Evolutionary conservation across 2,329 filamentous ascomycete genomes (phyloP), one percentile per base, ranked within the genome.

Genomic region (Sporothrix pseudoabietina): DNA sequence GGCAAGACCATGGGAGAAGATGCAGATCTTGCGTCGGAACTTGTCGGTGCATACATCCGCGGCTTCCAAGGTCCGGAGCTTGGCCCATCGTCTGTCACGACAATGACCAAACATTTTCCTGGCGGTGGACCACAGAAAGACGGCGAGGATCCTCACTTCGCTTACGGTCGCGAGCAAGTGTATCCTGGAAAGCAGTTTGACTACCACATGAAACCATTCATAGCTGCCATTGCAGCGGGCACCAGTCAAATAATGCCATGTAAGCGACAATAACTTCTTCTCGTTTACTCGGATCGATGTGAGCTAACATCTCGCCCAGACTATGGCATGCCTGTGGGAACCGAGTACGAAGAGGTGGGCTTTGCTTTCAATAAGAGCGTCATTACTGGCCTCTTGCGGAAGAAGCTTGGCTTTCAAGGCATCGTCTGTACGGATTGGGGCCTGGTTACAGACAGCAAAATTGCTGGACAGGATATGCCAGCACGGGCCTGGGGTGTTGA

Each of bases 161-260:
- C 26, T 0, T 57, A 57, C 32, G 55, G 55, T 6, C 55, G 55
- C 26, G 55, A 57, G 55, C 55, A 57, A 26, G 55, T 32, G 3
- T 57, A 57, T 16, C 55, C 55, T 57, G 55, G 55, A 32, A 57
- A 57, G 22, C 14, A 57, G 26, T 57, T 57, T 12, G 55, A 57
- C 55, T 57, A 57, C 7, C 55, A 57, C 30, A 32, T 57, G 26
- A 12, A 16, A 9, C 55, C 55, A 6, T 57, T 57, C 55, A 14
- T 32, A 26, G 55, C 55, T 32, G 55, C 55, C 26, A 57, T 57
- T 32, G 55, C 55, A 22, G 55, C 55, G 10, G 55, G 55, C 16
- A 26, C 10, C 30, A 57, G 55, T 9, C 55, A 57, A 12, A 57
- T 57, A 26, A 57, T 57, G 55, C 55, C 55, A 16, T 57, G 55